Base-by-base conservation (phyloP, 306 rosid genomes). In the Vigna reflexopilosa region DNA sequence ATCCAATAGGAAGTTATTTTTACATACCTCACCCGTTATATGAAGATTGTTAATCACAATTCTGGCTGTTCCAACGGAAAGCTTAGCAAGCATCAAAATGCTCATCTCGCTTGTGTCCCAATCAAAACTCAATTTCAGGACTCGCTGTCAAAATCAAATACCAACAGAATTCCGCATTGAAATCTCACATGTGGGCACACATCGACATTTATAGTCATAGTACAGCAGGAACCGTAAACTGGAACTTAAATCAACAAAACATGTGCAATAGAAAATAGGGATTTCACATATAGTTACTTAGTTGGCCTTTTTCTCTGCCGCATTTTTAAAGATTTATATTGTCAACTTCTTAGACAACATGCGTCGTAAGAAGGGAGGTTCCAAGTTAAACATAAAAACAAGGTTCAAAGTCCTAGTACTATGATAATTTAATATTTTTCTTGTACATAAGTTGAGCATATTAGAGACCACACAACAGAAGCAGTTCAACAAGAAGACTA, bases 21-120 rank as follows among this genome's bases (percentile, higher is more conserved):
- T 44, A 86, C 96, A 17, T 88, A 93, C 98, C 77, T 93, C 93
- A 62, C 98, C 97, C 86, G 85, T 93, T 49, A 93, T 85, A 80
- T 91, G 98, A 67, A 93, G 90, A 82, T 87, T 88, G 77, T 93
- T 91, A 67, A 93, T 89, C 75, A 89, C 88, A 75, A 93, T 89
- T 85, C 89, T 83, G 55, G 97, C 93, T 14, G 98, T 93, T 76
- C 98, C 94, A 67, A 82, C 72, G 63, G 87, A 88, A 77, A 91
- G 87, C 84, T 89, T 93, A 24, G 93, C 98, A 40, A 78, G 89
- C 88, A 93, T 73, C 87, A 89, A 66, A 75, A 93, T 85, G 78
- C 97, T 91, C 91, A 91, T 88, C 52, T 89, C 97, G 71, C 81
- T 84, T 32, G 97, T 85, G 78, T 93, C 93, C 98, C 98, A 91